Conservation (phyloP, 1,284 basidiomycete species). For the Thecaphora thlaspeos region DNA sequence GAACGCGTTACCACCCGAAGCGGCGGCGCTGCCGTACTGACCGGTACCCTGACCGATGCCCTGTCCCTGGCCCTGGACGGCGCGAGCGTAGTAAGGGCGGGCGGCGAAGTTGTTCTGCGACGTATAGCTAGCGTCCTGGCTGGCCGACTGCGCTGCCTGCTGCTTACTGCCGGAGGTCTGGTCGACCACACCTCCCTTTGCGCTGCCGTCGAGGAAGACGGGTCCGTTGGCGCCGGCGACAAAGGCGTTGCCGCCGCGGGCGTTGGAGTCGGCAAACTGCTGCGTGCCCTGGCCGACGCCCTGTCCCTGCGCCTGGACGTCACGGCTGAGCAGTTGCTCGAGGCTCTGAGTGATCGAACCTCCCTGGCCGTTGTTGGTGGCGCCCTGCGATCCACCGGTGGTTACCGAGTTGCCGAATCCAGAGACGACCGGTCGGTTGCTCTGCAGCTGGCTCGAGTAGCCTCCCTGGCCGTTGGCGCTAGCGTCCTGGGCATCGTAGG, state of each 20-base stretch:
- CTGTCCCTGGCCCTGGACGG: slow-evolving; percentile 7
- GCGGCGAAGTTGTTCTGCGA: slow-evolving; percentile 9
- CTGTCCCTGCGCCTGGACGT: slow-evolving; percentile 20
- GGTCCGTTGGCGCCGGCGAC: slow-evolving; percentile 18
- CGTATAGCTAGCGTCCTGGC: slow-evolving; percentile 14
- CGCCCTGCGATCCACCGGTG: slow-evolving; percentile 13
- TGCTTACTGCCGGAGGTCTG: slow-evolving; percentile 16
- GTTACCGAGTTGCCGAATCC: slow-evolving; percentile 19
- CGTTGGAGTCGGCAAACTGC: slow-evolving; percentile 17
- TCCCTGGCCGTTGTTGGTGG: slow-evolving; percentile 22
- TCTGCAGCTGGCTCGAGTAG: slow-evolving; percentile 12
- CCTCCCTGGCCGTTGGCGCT: slow-evolving; percentile 15
- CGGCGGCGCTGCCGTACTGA: slow-evolving; percentile 18
- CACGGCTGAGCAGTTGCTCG: slow-evolving; percentile 18
- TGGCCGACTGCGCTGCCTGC: slow-evolving; percentile 21
- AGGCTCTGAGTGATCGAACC: slow-evolving; percentile 13
- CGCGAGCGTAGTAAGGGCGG: background rate
- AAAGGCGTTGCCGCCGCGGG: slow-evolving; percentile 13
- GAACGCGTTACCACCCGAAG: slow-evolving; percentile 13
- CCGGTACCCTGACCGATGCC: slow-evolving; percentile 9
- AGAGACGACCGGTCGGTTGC: slow-evolving; percentile 19
- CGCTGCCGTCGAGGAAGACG: slow-evolving; percentile 12
- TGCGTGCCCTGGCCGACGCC: slow-evolving; percentile 13
- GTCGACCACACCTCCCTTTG: slow-evolving; percentile 11
- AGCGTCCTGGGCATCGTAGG: slow-evolving; percentile 12